Evolutionary conservation across 345 rosid genomes (phyloP), one percentile per base, ranked within the genome.

Genomic region (Citrus reticulata): DNA sequence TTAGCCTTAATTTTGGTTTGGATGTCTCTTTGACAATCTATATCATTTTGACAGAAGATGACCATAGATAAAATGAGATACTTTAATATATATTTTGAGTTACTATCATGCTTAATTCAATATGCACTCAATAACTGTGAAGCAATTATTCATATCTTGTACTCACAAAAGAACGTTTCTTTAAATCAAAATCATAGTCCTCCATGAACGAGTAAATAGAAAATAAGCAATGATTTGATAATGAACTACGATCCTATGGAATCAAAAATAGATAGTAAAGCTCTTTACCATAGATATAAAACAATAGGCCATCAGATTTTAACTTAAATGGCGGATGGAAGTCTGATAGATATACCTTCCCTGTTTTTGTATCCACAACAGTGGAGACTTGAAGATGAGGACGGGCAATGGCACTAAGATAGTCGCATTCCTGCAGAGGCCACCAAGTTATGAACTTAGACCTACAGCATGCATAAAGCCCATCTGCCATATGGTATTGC

Each of bases 331-430:
- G 49, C 70, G 70, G 55, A 25, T 34, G 78, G 69, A 79, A 25
- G 54, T 9, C 9, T 62, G 74, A 10, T 63, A 49, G 40, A 75
- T 68, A 73, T 89, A 92, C 99, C 96, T 95, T 92, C 82, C 99
- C 99, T 1, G 99, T 95, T 87, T 75, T 91, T 32, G 84, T 40
- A 88, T 95, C 99, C 76, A 95, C 99, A 72, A 95, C 99, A 17
- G 97, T 93, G 67, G 99, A 95, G 70, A 71, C 68, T 32, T 81
- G 90, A 83, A 95, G 99, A 73, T 92, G 93, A 35, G 99, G 98
- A 72, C 59, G 83, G 72, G 99, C 98, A 24, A 91, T 72, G 57
- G 92, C 96, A 81, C 85, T 88, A 62, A 95, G 97, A 85, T 92
- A 92, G 82, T 93, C 99, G 85, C 99, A 95, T 84, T 95, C 99